phyloP scores from a whole-genome alignment of 73 alveolate genomes.

The Stentor coeruleus region DNA sequence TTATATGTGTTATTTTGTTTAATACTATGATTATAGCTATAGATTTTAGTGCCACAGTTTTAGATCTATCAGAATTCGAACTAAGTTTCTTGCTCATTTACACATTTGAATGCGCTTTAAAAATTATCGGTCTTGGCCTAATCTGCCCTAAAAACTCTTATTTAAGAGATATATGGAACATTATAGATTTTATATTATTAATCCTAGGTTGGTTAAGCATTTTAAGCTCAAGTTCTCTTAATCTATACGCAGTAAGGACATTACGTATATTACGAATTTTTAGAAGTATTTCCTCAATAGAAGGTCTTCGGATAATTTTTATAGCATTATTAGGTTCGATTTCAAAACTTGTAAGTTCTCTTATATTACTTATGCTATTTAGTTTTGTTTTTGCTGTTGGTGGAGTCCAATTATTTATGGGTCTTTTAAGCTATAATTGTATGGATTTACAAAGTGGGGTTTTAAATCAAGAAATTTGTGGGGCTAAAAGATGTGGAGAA shows the following conservation, averaged over 20 bases:
- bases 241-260: constrained; percentile 76
- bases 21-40: constrained; percentile 69
- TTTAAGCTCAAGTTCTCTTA: constrained; percentile 33
- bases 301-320: constrained; percentile 82
- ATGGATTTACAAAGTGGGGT: constrained; percentile 56
- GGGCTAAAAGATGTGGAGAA: constrained; percentile 48
- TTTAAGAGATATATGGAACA: constrained; percentile 79
- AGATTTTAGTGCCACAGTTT: constrained; percentile 48
- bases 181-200: constrained; percentile 67
- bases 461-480: constrained; percentile 35
- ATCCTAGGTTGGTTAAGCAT: constrained; percentile 49
- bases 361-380: constrained; percentile 82
- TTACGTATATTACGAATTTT: constrained; percentile 92
- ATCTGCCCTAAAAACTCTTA: constrained; percentile 63
- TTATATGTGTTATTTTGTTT: constrained; percentile 41
- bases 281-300: constrained; percentile 89
- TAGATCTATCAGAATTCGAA: background rate
- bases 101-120: constrained; percentile 48
- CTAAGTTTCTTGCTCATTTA: constrained; percentile 42
- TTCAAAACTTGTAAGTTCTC: constrained; percentile 75
- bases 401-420: constrained; percentile 86
- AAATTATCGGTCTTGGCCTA: constrained; percentile 64
- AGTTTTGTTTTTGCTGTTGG: constrained; percentile 85
- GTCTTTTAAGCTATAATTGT: constrained; percentile 74
- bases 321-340: constrained; percentile 78